phyloP scores from a whole-genome alignment of 129 eudicot genomes.

The Scalesia atractyloides region DNA sequence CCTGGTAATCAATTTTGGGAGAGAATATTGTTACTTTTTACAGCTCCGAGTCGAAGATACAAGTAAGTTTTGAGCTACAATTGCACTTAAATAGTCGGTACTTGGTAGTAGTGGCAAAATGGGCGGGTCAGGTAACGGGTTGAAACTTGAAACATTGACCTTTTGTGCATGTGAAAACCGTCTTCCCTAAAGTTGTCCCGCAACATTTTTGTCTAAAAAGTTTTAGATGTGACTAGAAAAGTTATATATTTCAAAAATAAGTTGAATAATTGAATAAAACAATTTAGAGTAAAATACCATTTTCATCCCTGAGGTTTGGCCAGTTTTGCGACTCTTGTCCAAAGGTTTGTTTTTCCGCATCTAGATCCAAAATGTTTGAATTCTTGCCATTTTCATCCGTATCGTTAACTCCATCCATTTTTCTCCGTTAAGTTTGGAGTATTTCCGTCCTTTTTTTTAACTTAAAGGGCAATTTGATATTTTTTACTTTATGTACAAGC shows the following conservation, averaged over 20 bases:
- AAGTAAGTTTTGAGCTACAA: conserved; percentile 48
- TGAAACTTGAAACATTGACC: too few species aligned
- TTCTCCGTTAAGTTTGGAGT: too few species aligned
- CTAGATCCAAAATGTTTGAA: too few species aligned
- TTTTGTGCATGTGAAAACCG: neutral
- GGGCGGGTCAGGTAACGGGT: conserved; percentile 9
- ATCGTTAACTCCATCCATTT: too few species aligned
- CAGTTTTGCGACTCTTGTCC: too few species aligned
- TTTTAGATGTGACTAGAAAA: neutral
- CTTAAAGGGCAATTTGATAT: too few species aligned
- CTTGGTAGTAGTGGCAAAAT: neutral
- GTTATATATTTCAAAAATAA: neutral
- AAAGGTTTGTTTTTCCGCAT: too few species aligned
- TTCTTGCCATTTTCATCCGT: too few species aligned
- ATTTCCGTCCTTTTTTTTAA: too few species aligned
- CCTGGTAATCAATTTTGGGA: conserved; percentile 99
- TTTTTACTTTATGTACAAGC: too few species aligned
- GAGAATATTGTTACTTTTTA: conserved; percentile 78
- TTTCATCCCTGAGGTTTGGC: too few species aligned
- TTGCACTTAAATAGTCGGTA: neutral
- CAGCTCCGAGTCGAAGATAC: conserved; percentile 98
- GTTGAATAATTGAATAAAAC: neutral
- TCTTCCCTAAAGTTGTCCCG: neutral
- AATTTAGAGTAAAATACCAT: too few species aligned
- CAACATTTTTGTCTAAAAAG: neutral